Evolutionary conservation across 1,284 basidiomycete genomes (phyloP).

Genomic region (Blastosporella zonata): DNA sequence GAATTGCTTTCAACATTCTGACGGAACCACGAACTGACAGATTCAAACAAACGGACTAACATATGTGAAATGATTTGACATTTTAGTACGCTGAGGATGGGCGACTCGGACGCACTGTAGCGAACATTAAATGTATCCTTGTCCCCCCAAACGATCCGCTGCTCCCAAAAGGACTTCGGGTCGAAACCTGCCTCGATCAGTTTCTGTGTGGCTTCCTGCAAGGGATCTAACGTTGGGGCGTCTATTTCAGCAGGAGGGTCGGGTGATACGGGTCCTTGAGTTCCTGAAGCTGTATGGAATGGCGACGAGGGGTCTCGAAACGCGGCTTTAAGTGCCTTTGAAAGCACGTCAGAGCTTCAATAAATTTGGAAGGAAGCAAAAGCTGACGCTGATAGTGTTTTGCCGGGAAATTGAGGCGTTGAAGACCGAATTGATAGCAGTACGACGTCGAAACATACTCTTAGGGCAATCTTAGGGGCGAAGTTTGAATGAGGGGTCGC

Average conservation of each 20-base stretch:
- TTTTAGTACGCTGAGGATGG: neutral
- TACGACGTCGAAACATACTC: constrained; percentile 7
- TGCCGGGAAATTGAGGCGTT: neutral
- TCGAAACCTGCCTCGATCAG: constrained; percentile 54
- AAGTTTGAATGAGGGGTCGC: too few species aligned
- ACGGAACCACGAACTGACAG: constrained; percentile 35
- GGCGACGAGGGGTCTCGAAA: constrained; percentile 68
- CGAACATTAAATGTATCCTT: constrained; percentile 78
- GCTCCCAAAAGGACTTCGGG: constrained; percentile 64
- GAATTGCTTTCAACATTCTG: neutral
- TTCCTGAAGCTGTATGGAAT: constrained; percentile 59
- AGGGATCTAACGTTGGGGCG: constrained; percentile 1
- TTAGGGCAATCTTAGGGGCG: neutral
- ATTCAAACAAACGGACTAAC: constrained; percentile 65
- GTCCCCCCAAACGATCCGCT: constrained; percentile 71
- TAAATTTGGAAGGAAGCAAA: neutral
- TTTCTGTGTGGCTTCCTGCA: constrained; percentile 39
- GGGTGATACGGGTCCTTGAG: constrained; percentile 57
- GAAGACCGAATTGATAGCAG: neutral
- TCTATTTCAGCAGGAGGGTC: constrained; percentile 30
- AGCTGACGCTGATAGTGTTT: constrained; percentile 17
- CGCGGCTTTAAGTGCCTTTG: constrained; percentile 50
- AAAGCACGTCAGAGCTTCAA: neutral
- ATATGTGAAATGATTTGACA: neutral
- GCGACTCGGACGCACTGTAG: constrained; percentile 46